Conservation (phyloP, 1,284 basidiomycete genomes). For the Apiotrichum brassicae region DNA sequence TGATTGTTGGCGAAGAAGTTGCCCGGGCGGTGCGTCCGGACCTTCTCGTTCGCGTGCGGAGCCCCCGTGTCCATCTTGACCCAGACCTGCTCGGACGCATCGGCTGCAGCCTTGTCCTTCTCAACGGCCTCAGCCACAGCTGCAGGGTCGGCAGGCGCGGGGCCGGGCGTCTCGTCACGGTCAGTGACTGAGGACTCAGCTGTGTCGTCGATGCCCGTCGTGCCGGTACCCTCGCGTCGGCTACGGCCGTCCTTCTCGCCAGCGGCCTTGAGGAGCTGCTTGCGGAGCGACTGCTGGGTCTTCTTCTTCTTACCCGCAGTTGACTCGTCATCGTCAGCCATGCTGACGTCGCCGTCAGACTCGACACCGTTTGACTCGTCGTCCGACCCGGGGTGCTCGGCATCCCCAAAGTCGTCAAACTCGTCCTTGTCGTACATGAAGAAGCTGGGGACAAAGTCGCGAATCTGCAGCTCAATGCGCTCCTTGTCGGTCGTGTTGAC, state of each 20-base stretch:
- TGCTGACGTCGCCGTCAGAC: conserved; percentile 46
- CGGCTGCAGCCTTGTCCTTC: conserved; percentile 38
- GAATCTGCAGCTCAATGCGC: conserved; percentile 76
- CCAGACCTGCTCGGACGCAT: conserved; percentile 48
- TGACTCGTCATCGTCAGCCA: conserved; percentile 48
- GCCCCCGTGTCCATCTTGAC: conserved; percentile 45
- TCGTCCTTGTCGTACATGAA: conserved; percentile 70
- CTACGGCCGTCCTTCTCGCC: conserved; percentile 59
- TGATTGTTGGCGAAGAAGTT: conserved; percentile 88
- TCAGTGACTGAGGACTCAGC: conserved; percentile 30
- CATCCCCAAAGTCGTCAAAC: conserved; percentile 66
- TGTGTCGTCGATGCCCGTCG: conserved; percentile 25
- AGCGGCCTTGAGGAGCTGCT: conserved; percentile 63
- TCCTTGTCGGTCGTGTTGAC: conserved; percentile 73
- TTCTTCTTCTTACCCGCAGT: conserved; percentile 39
- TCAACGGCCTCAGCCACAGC: conserved; percentile 44
- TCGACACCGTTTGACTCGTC: conserved; percentile 64
- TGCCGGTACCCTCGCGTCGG: conserved; percentile 44
- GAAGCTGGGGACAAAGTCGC: conserved; percentile 74
- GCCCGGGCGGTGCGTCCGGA: conserved; percentile 36
- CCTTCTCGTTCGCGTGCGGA: conserved; percentile 7
- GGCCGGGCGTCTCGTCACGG: conserved; percentile 32
- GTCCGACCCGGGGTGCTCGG: conserved; percentile 50
- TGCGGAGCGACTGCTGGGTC: conserved; percentile 58
- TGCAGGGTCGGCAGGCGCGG: conserved; percentile 37